Percentiles rank a stretch among this genome's conserved stretches.
These are phyloP conservation scores for Vigna nakashimae DNA, from an alignment of 306 rosid species.

Conservation along the genomic window DNA sequence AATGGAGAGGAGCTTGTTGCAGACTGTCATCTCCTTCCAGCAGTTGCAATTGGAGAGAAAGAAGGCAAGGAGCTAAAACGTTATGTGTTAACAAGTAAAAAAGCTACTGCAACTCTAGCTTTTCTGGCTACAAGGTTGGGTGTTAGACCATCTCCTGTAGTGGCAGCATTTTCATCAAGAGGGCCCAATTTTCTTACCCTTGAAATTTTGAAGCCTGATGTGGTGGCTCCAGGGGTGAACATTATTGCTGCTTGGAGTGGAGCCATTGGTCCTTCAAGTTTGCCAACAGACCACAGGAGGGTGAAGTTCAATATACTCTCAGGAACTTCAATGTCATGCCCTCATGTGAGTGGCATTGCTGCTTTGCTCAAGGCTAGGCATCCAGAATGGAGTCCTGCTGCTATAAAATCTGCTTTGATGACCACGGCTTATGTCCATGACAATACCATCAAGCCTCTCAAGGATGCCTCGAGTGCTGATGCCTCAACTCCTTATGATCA, in stretches of 20 bases:
- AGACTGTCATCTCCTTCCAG: conserved; percentile 86
- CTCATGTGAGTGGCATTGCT: conserved; percentile 95
- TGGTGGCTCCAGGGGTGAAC: conserved; percentile 96
- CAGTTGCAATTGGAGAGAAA: conserved; percentile 82
- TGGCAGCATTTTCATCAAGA: conserved; percentile 96
- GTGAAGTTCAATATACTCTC: conserved; percentile 88
- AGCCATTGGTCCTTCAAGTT: conserved; percentile 73
- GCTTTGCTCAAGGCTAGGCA: conserved; percentile 80
- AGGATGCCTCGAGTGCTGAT: conserved; percentile 58
- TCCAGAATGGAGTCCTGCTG: conserved; percentile 94
- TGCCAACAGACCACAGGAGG: conserved; percentile 67
- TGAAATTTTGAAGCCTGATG: conserved; percentile 87
- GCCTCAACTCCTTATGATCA: conserved; percentile 78
- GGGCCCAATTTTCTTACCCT: conserved; percentile 86
- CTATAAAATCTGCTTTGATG: conserved; percentile 91
- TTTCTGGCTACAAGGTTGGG: conserved; percentile 79
- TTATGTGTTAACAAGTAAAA: conserved; percentile 59
- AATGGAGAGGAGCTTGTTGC: conserved; percentile 95
- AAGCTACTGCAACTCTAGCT: conserved; percentile 64
- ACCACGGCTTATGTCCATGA: conserved; percentile 98
- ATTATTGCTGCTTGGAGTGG: conserved; percentile 99
- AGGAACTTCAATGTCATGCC: conserved; percentile 99
- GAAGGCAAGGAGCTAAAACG: conserved; percentile 72
- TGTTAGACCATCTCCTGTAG: conserved; percentile 86
- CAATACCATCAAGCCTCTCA: conserved; percentile 65